Base-by-base conservation (phyloP, 306 rosid genomes). In the Ziziphus jujuba region DNA sequence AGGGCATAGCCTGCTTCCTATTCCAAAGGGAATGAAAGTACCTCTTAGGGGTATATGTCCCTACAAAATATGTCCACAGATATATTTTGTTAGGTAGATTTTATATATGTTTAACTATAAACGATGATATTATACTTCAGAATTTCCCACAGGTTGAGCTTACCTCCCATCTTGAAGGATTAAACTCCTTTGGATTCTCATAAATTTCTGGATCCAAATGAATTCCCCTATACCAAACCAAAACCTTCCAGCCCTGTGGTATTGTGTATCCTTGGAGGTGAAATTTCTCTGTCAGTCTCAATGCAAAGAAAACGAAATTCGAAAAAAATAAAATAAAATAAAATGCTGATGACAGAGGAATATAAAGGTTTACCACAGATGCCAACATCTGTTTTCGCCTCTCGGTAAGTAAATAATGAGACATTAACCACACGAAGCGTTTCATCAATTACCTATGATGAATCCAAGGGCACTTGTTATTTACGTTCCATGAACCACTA, bases 111-210 rank as follows among this genome's bases (percentile, higher is more conserved):
- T 38, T 7, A 38, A 38, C 5, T 52, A 4, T 2, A 51, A 23
- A 36, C 23, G 7, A 54, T 17, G 3, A 0, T 21, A 52, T 22
- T 40, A 43, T 15, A 17, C 33, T 28, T 28, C 33, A 36, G 61
- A 40, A 38, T 16, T 21, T 19, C 9, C 1, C 7, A 14, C 31
- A 0, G 47, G 64, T 59, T 6, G 14, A n/a, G 67, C 85, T 77
- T 70, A 77, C 87, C 65, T 80, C 79, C 85, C 85, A 80, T 82
- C 84, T 77, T 2, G 84, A 85, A 58, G 87, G 87, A 52, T 80
- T 69, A 51, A 83, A 86, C 16, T 78, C 57, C 40, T 50, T 44
- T 19, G 87, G 87, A 50, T 85, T 70, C 2, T 75, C 44, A 61
- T 70, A 72, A 14, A 64, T 23, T 75, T 80, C 65, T 6, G 70